Base-by-base conservation (phyloP, 345 rosid species). In the Syzygium grande region DNA sequence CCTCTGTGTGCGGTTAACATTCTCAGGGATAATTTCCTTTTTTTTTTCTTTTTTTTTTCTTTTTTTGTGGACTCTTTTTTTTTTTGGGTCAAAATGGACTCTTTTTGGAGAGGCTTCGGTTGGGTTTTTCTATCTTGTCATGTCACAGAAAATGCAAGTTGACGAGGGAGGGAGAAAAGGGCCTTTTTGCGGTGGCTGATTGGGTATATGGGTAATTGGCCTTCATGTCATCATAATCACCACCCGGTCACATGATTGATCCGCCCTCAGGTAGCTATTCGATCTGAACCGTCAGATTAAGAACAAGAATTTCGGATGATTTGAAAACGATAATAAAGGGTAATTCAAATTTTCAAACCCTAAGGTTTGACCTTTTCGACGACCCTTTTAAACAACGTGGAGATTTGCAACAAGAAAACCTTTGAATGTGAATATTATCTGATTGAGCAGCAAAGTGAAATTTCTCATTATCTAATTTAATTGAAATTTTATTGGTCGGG, bases 201-300 rank as follows among this genome's bases (percentile, higher is more conserved):
- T 30, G 43, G 1, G 30, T 0, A 65, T 11, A 30, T 30, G 22
- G 21, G 30, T 41, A 41, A 16, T 16, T 9, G 43, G 79, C 23
- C 43, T 16, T 65, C 22, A 29, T 15, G 0, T 13, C 38, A 63
- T 15, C 19, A 30, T 65, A 8, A 65, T 30, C 43, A 17, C 41
- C 78, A 15, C 16, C 1, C 3, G 43, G 22, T 0, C 78, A 65
- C 43, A 30, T 15, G 11, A 63, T 7, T 29, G 77, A n/a, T 14
- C 77, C 38, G 2, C 38, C 19, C 38, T 0, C 7, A 5, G 9
- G 30, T 0, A 61, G 5, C 9, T 4, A 0, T 6, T 13, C 2
- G 2, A 61, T 7, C 1, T 30, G 0, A 4, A 0, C 8, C 0
- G 14, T n/a, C 1, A 0, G 0, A 30, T 61, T 61, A n/a, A n/a